A percentile compares a stretch with the other conserved stretches of the same genome.
Evolutionary conservation across 768 basidiomycete genomes (phyloP).

Genomic region (Lactarius hengduanensis): DNA sequence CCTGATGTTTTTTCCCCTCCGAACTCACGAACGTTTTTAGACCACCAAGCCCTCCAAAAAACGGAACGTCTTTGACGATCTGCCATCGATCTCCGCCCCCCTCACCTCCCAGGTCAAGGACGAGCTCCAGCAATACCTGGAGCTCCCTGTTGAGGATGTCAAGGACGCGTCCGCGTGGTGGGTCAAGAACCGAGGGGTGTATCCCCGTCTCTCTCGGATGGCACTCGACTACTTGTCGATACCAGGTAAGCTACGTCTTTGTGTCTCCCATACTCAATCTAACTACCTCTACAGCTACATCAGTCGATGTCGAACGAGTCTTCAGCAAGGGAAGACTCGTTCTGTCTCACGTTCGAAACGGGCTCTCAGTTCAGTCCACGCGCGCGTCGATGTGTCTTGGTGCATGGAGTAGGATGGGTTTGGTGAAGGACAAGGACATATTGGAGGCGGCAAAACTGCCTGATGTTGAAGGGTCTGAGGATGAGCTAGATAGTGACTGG

Average conservation of each 20-base stretch:
- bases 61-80: conserved; percentile 2
- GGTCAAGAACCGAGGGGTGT: neutral
- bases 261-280: too few species aligned
- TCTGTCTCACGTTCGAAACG: conserved; percentile 20
- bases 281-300: conserved; percentile 21
- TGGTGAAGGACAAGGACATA: too few species aligned
- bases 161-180: neutral
- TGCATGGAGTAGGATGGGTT: too few species aligned
- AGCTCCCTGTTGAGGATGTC: neutral
- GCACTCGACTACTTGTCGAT: conserved; percentile 29
- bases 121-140: neutral
- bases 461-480: too few species aligned
- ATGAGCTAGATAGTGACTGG: too few species aligned
- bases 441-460: too few species aligned
- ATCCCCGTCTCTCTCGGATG: conserved; percentile 6
- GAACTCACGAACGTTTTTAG: too few species aligned
- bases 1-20: too few species aligned
- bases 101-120: neutral
- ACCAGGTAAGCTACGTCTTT: conserved; percentile 30
- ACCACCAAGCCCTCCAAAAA: too few species aligned
- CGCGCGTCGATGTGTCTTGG: too few species aligned
- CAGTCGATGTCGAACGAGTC: conserved; percentile 20
- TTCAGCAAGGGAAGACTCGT: conserved; percentile 25
- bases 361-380: conserved; percentile 25
- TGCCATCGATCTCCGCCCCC: neutral